Conservation (phyloP, 2,329 filamentous ascomycete species). For the Clonostachys chloroleuca region DNA sequence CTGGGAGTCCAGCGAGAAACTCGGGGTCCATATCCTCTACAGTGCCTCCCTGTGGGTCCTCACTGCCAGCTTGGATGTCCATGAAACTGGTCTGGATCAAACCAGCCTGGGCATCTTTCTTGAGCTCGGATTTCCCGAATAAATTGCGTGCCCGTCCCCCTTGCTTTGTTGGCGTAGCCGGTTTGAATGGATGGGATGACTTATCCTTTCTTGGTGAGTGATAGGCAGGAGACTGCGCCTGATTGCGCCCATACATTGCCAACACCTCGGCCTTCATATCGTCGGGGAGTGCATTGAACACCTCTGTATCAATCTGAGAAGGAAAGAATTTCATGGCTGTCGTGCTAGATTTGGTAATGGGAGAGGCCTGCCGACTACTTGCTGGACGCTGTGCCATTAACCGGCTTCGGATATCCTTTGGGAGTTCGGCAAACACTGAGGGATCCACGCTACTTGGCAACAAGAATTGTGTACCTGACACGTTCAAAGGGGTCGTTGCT, state of each 20-base stretch:
- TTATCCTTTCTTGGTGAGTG: conserved; percentile 55
- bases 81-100: conserved; percentile 74
- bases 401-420: conserved; percentile 74
- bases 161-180: conserved; percentile 60
- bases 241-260: conserved; percentile 55
- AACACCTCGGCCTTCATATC: conserved; percentile 84
- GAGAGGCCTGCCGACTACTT: conserved; percentile 9
- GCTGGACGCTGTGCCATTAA: conserved; percentile 56
- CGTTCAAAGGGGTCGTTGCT: conserved; percentile 68
- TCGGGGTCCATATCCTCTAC: conserved; percentile 57
- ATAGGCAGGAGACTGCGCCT: conserved; percentile 26
- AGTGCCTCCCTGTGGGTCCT: conserved; percentile 20
- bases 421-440: conserved; percentile 77
- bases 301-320: conserved; percentile 81
- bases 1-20: conserved; percentile 79
- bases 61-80: conserved; percentile 24
- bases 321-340: conserved; percentile 44
- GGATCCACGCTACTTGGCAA: conserved; percentile 81
- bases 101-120: conserved; percentile 49
- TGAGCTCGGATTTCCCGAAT: conserved; percentile 42
- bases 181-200: conserved; percentile 44
- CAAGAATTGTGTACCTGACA: conserved; percentile 86
- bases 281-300: conserved; percentile 76
- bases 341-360: conserved; percentile 26
- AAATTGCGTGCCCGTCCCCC: conserved; percentile 35